phyloP scores from a whole-genome alignment of 2,329 filamentous ascomycete species.

The Polychaeton citri region DNA sequence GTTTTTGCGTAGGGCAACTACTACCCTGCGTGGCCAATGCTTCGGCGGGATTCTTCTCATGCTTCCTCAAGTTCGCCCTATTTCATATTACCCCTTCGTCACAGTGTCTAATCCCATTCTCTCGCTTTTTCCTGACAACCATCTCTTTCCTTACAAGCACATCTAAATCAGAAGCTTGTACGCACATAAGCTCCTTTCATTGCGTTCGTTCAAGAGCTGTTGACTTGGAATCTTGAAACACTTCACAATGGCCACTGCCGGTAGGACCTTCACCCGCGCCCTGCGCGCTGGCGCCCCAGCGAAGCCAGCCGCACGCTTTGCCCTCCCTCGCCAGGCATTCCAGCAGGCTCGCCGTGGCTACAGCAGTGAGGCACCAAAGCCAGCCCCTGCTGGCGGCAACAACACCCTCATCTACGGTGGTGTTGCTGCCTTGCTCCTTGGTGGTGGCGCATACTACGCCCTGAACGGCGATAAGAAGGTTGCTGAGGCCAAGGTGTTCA shows the following conservation, averaged over 20 bases:
- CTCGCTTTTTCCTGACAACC: too few species aligned
- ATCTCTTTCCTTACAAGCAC: too few species aligned
- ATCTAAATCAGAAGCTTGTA: too few species aligned
- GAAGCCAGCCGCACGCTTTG: slow-evolving; percentile 45
- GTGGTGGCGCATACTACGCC: slow-evolving; percentile 54
- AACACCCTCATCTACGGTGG: slow-evolving; percentile 44
- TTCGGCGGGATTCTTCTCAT: too few species aligned
- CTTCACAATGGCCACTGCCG: slow-evolving; percentile 27
- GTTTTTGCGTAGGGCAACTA: too few species aligned
- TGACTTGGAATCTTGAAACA: too few species aligned
- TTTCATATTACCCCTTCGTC: too few species aligned
- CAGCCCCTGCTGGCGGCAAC: slow-evolving; percentile 13
- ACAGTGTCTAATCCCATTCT: too few species aligned
- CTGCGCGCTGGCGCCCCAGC: slow-evolving; percentile 37
- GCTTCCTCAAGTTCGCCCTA: too few species aligned
- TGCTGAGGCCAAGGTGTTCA: slow-evolving; percentile 38
- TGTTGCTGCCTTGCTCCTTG: slow-evolving; percentile 45
- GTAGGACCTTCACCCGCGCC: slow-evolving; percentile 26
- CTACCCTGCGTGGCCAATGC: too few species aligned
- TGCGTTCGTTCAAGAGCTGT: too few species aligned
- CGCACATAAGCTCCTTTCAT: too few species aligned
- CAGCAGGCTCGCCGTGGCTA: slow-evolving; percentile 68
- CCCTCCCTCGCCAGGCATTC: slow-evolving; percentile 52
- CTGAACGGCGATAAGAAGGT: slow-evolving; percentile 39
- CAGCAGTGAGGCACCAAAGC: slow-evolving; percentile 31